These are phyloP conservation scores for Rhizopogon rudus DNA, from an alignment of 768 basidiomycete genomes.

Conservation along the genomic window DNA sequence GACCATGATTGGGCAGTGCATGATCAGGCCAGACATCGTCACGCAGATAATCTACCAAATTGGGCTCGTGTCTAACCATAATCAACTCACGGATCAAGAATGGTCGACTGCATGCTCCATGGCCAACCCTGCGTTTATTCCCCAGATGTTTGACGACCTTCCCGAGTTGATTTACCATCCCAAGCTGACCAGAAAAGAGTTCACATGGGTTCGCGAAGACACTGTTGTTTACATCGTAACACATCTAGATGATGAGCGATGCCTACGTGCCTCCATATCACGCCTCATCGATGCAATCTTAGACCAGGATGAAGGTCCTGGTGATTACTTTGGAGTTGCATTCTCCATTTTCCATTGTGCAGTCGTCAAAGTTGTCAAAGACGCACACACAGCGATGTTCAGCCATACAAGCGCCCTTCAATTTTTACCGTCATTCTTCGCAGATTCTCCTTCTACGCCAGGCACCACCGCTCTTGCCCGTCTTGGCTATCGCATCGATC, in stretches of 20 bases:
- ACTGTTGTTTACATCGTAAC: constrained; percentile 7
- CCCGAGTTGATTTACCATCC: not conserved
- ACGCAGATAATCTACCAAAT: not conserved
- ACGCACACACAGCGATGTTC: not conserved
- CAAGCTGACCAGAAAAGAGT: not conserved
- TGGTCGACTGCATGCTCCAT: not conserved
- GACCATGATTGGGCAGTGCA: not conserved
- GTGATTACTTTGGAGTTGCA: not conserved
- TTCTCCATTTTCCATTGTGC: not conserved
- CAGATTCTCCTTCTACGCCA: not conserved
- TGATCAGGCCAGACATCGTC: not conserved
- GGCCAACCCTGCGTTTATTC: not conserved
- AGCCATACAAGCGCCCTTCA: not conserved
- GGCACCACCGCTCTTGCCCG: constrained; percentile 3
- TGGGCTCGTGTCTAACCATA: not conserved
- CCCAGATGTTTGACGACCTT: not conserved
- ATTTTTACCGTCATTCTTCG: constrained; percentile 1
- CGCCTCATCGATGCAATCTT: not conserved
- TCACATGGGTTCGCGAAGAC: constrained; percentile 2
- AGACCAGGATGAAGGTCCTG: not conserved
- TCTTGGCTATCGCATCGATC: constrained; percentile 1
- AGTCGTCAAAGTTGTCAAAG: not conserved
- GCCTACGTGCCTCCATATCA: not conserved
- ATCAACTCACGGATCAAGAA: not conserved
- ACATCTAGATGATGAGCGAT: constrained; percentile 18